A percentile compares a stretch with the other conserved stretches of the same genome.
Conservation (phyloP, 192 early-diverging fungal genomes). For the Dissophora ornata region DNA sequence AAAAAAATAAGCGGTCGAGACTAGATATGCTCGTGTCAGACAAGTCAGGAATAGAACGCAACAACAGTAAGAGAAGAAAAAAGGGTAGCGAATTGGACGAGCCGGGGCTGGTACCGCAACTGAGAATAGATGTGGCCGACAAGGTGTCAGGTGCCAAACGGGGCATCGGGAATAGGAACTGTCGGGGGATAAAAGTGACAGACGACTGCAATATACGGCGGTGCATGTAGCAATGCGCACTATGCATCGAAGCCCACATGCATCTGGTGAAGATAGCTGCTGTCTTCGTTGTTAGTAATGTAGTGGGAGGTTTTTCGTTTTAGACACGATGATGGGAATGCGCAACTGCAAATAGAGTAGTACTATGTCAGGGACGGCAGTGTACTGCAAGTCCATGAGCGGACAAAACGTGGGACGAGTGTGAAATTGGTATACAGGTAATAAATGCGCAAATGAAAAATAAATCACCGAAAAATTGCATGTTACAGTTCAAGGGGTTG, state of each 20-base stretch:
- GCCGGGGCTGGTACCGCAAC: too few species aligned
- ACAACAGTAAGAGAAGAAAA: not conserved
- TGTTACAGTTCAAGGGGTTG: not conserved
- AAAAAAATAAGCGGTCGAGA: conserved; percentile 9
- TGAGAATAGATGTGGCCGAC: too few species aligned
- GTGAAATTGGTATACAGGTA: conserved; percentile 3
- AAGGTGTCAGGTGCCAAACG: too few species aligned
- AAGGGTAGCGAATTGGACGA: not conserved
- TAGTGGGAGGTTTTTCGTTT: too few species aligned
- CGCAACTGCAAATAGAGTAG: not conserved
- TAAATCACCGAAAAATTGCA: not conserved
- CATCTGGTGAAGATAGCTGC: too few species aligned
- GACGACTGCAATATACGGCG: too few species aligned
- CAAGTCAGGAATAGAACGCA: not conserved
- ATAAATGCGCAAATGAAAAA: not conserved
- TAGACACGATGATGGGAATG: not conserved
- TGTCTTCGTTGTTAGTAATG: too few species aligned
- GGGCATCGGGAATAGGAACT: too few species aligned
- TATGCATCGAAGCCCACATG: not conserved
- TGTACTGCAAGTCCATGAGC: not conserved
- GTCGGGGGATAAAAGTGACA: too few species aligned
- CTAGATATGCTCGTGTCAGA: conserved; percentile 3
- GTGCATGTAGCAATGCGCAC: not conserved
- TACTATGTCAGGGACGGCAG: too few species aligned
- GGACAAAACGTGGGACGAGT: not conserved